Conservation (phyloP, 108 stramenopile species). For the Heterococcus sp. region DNA sequence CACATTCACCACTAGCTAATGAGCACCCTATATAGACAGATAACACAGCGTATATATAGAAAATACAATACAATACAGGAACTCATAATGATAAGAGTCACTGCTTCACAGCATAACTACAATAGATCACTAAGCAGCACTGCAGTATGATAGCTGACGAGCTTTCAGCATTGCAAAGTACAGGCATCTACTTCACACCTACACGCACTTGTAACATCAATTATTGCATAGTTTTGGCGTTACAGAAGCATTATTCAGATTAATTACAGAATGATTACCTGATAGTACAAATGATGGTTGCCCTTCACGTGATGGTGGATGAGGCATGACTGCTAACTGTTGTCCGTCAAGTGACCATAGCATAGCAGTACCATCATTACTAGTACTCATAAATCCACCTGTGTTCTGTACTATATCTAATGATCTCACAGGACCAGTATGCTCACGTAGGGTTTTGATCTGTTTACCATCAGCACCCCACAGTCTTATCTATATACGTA, state of each 20-base stretch:
- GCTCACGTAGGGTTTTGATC: constrained; percentile 16
- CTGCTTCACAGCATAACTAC: too few relatives aligned
- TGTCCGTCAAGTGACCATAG: constrained; percentile 33
- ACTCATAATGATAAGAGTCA: not conserved
- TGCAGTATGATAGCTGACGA: too few relatives aligned
- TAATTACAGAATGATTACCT: too few relatives aligned
- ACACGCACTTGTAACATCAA: too few relatives aligned
- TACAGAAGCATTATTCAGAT: too few relatives aligned
- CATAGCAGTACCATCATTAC: constrained; percentile 38
- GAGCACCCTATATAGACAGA: constrained; percentile 4
- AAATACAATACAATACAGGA: not conserved
- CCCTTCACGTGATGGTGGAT: constrained; percentile 12
- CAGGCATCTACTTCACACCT: too few relatives aligned
- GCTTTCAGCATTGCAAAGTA: too few relatives aligned
- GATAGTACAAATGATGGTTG: constrained; percentile 33
- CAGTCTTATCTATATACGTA: not conserved
- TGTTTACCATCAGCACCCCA: not conserved
- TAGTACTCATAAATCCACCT: constrained; percentile 41
- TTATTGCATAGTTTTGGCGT: too few relatives aligned
- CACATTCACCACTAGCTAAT: constrained; percentile 18
- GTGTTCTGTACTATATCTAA: constrained; percentile 33
- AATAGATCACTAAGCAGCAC: too few relatives aligned
- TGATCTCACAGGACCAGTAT: constrained; percentile 42
- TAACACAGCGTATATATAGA: not conserved
- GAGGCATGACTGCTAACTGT: constrained; percentile 25